Conservation (phyloP, 2,329 filamentous ascomycete genomes). For the Paramyrothecium sp. region DNA sequence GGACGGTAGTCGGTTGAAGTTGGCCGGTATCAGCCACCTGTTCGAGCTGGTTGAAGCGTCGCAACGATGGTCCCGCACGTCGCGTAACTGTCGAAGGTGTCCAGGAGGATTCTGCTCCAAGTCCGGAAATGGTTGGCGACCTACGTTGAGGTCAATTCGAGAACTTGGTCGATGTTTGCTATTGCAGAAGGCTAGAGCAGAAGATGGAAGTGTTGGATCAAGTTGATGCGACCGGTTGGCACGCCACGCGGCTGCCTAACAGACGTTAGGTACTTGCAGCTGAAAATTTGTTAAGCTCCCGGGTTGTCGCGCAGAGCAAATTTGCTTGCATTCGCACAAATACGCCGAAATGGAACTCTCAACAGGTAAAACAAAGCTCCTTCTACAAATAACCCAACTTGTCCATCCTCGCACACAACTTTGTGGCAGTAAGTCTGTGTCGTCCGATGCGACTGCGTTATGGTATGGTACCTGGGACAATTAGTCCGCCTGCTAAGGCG, state of each 20-base stretch:
- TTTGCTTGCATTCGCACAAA: too few relatives aligned
- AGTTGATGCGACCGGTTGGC: not conserved
- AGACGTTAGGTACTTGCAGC: not conserved
- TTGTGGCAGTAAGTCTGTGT: too few relatives aligned
- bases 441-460: not conserved
- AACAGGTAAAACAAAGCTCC: too few relatives aligned
- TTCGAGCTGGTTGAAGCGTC: not conserved
- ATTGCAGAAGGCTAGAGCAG: not conserved
- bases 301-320: too few relatives aligned
- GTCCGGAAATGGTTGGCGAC: not conserved
- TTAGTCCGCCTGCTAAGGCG: not conserved
- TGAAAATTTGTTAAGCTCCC: not conserved
- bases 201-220: not conserved
- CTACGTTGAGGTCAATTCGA: not conserved
- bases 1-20: not conserved
- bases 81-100: not conserved
- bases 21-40: not conserved
- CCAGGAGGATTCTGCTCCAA: not conserved
- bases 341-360: too few relatives aligned
- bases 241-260: not conserved
- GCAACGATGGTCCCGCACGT: not conserved
- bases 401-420: too few relatives aligned
- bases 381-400: too few relatives aligned
- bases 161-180: not conserved
- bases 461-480: not conserved